These are phyloP conservation scores for Phyllosticta citrichinensis DNA, from an alignment of 2,329 filamentous ascomycete species.

Conservation along the genomic window DNA sequence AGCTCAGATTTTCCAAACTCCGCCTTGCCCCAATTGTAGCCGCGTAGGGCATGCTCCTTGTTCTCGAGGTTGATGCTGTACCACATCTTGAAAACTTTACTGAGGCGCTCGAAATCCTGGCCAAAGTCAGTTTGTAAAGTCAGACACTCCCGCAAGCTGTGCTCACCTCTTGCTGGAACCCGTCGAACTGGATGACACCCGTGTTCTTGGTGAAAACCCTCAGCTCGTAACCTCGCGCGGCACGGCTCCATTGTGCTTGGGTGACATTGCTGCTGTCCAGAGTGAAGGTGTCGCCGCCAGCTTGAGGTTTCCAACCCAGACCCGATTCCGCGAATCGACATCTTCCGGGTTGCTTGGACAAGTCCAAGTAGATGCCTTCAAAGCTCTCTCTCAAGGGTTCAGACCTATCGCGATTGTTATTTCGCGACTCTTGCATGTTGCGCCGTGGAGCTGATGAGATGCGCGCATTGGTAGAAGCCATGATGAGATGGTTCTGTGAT, in stretches of 20 bases:
- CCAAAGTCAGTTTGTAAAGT: constrained; percentile 1
- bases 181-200: constrained; percentile 85
- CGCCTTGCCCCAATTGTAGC: constrained; percentile 99
- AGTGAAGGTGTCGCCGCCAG: constrained; percentile 85
- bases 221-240: constrained; percentile 83
- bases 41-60: constrained; percentile 86
- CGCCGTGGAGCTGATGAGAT: background rate
- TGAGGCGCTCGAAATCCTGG: constrained; percentile 78
- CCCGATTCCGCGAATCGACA: constrained; percentile 92
- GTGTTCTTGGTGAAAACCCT: constrained; percentile 81
- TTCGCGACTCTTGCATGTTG: background rate
- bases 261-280: constrained; percentile 79
- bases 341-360: constrained; percentile 85
- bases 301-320: constrained; percentile 86
- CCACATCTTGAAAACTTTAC: constrained; percentile 95
- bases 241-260: constrained; percentile 87
- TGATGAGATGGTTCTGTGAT: background rate
- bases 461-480: background rate
- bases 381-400: constrained; percentile 65
- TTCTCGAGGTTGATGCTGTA: constrained; percentile 89
- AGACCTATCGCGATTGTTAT: background rate
- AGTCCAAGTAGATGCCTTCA: constrained; percentile 91
- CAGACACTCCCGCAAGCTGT: background rate
- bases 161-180: constrained; percentile 73
- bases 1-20: constrained; percentile 94